These are phyloP conservation scores for Nepenthes gracilis DNA, from an alignment of 148 eudicot genomes.

Conservation along the genomic window DNA sequence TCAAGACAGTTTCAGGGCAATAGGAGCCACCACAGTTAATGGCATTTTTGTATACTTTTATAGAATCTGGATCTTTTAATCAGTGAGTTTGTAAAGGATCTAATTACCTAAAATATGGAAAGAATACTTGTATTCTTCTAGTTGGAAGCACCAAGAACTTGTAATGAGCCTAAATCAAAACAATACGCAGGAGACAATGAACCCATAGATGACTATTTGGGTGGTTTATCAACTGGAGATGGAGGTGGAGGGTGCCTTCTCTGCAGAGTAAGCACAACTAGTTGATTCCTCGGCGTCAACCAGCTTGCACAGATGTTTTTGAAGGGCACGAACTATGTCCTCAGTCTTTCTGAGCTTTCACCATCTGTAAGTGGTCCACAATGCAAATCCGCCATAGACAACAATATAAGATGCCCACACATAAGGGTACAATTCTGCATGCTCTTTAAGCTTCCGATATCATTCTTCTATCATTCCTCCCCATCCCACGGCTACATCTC, in stretches of 20 bases:
- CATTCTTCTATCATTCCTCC: not conserved
- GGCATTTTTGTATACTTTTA: no score
- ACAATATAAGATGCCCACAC: conserved; percentile 77
- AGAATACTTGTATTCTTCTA: not conserved
- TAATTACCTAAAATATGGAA: no score
- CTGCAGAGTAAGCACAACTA: conserved; percentile 15
- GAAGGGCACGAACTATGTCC: conserved; percentile 66
- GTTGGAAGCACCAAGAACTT: not conserved
- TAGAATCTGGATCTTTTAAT: no score
- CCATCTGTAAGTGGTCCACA: conserved; percentile 71
- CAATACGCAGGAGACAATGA: not conserved
- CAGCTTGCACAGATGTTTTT: conserved; percentile 48
- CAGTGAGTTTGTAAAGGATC: no score
- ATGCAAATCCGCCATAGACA: conserved; percentile 75
- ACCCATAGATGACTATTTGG: conserved; percentile 10
- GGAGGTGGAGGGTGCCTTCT: conserved; percentile 22
- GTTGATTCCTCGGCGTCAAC: conserved; percentile 41
- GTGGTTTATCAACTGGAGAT: conserved; percentile 13
- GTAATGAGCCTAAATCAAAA: not conserved
- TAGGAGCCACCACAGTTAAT: no score
- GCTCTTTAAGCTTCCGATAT: not conserved
- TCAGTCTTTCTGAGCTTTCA: conserved; percentile 68
- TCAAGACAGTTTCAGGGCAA: no score
- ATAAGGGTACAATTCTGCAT: conserved; percentile 5
- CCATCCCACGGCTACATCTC: conserved; percentile 5